Base-by-base conservation (phyloP, 228 moss, liverwort and hornwort species). In the Sphagnum magellanicum region DNA sequence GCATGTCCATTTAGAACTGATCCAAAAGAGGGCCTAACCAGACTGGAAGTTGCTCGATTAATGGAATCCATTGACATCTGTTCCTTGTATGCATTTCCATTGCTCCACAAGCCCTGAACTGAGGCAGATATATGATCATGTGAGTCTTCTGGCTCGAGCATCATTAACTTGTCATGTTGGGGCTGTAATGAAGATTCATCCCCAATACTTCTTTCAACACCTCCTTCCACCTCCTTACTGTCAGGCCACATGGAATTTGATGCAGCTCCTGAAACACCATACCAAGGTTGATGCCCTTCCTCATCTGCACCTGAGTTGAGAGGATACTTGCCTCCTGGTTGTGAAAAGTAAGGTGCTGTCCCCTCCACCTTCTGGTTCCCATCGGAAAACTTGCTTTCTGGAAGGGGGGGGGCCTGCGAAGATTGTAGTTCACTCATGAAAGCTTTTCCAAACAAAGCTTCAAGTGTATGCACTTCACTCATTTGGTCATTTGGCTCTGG, bases 391-490 rank as follows among this genome's bases (percentile, higher is more conserved):
- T 88, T 83, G 61, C 84, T 72, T 6, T 76, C 82, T 67, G 70
- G 73, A 65, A 86, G 79, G 67, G 80, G 79, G 67, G 80, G 87
- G 68, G 79, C 79, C 70, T 92, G 90, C 0, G 71, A 68, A 5
- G 97, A 85, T 63, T 90, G 85, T 69, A 98, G 78, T 74, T 98
- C 92, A 72, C 76, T 92, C 98, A 98, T 92, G 66, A 98, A 98
- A 50, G 94, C 92, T 75, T 90, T 92, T 49, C 94, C 94, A 81
- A 98, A 98, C 84, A 98, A 80, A 13, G 94, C 72, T 76, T 93
- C 98, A 73, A 98, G 74, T 16, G 98, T 92, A 59, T 85, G 79
- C 77, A 87, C 85, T 67, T 88, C 90, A 58, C 69, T 84, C 49
- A 63, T 68, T 60, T 70, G 68, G 49, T 73, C 79, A 61, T 53